Evolutionary conservation across 2,329 filamentous ascomycete species (phyloP).

Genomic region (Shiraia sp.): DNA sequence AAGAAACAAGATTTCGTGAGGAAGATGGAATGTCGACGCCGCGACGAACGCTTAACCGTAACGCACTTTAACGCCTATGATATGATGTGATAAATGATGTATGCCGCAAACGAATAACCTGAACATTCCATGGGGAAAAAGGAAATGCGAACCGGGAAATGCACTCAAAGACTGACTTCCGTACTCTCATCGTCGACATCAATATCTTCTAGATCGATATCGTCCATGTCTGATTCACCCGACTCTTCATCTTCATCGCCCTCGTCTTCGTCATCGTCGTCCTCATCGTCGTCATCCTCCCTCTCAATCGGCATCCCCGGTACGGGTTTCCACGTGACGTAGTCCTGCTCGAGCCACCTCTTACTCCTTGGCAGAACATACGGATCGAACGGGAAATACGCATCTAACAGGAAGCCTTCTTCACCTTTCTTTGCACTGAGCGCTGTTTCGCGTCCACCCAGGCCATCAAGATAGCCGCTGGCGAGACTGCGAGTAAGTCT

Average conservation of each 20-base stretch:
- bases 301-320: constrained; percentile 48
- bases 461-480: constrained; percentile 51
- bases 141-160: too few relatives aligned
- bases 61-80: too few relatives aligned
- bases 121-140: background rate
- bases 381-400: constrained; percentile 97
- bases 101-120: background rate
- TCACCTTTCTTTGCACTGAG: constrained; percentile 65
- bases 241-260: constrained; percentile 26
- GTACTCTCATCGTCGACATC: constrained; percentile 3
- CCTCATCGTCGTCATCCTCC: constrained; percentile 51
- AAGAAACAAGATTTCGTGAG: too few relatives aligned
- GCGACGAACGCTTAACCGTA: too few relatives aligned
- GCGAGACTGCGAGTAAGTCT: constrained; percentile 73
- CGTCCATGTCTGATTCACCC: constrained; percentile 16
- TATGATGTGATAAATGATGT: too few relatives aligned
- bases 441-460: constrained; percentile 59
- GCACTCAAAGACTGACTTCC: constrained; percentile 8
- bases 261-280: constrained; percentile 35
- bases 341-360: constrained; percentile 74
- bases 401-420: constrained; percentile 81
- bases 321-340: constrained; percentile 43
- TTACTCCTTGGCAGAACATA: constrained; percentile 88
- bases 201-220: constrained; percentile 8
- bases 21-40: too few relatives aligned